Base-by-base conservation (phyloP, 176 grass and related monocot species). In the Triticum dicoccoides region DNA sequence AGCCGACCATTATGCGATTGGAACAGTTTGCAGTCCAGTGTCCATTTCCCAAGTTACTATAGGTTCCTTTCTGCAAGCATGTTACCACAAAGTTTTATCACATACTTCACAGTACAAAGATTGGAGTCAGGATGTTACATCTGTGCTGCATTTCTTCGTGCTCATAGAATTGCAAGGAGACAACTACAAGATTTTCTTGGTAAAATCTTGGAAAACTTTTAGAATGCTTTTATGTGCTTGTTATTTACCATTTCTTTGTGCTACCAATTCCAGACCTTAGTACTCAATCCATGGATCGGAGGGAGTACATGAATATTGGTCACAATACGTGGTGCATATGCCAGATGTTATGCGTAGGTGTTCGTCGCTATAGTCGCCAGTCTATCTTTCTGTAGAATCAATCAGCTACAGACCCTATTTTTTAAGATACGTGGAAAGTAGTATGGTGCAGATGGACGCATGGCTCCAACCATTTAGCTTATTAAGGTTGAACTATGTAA, bases 141-240 rank as follows among this genome's bases (percentile, higher is more conserved):
- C 25, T 95, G 91, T 54, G 93, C 95, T 54, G 89, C 95, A 79
- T 98, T 98, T 93, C 88, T 98, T 51, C 89, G 95, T 79, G 93
- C 93, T 51, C 93, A 98, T 81, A 91, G 93, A 84, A 92, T 88
- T 32, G 96, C 89, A 24, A 95, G 93, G 84, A 81, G 93, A 20
- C 88, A 98, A 62, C 86, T 98, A 49, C 61, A 89, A 82, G 86
- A 95, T 87, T 98, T 98, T 91, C 89, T 98, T 62, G 96, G 96
- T 98, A 98, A 81, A 76, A 86, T 86, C 62, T 83, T 85, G 11
- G 14, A 47, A 78, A 73, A 51, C 38, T 83, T 24, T 39, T 58
- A 35, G 49, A 30, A 58, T 79, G 39, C 35, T 90, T 4, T 17
- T 86, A 37, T 86, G 44, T 82, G 25, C 86, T 74, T 80, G n/a